Evolutionary conservation across 768 basidiomycete genomes (phyloP).

Genomic region (Leucosporidium yakuticum): DNA sequence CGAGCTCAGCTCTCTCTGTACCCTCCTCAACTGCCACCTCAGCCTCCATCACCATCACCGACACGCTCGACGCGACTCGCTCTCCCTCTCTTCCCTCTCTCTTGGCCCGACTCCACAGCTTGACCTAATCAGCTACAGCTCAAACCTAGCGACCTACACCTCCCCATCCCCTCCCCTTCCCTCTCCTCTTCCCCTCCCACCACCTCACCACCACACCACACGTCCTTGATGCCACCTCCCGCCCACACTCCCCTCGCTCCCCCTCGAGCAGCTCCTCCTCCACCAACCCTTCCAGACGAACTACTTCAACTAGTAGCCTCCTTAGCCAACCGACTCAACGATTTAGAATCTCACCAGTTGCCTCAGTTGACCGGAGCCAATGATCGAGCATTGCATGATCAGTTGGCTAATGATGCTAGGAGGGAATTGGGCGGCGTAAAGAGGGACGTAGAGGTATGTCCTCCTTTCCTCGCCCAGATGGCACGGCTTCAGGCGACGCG

Average conservation of each 20-base stretch:
- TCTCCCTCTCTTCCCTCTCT: neutral
- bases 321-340: conserved; percentile 55
- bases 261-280: neutral
- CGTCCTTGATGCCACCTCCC: neutral
- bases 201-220: neutral
- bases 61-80: neutral
- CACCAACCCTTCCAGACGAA: conserved; percentile 11
- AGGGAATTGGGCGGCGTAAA: conserved; percentile 64
- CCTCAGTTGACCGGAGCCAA: conserved; percentile 64
- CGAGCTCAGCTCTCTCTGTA: too few species aligned
- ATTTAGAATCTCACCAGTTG: conserved; percentile 65
- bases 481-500: too few species aligned
- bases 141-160: neutral
- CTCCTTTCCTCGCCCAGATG: neutral
- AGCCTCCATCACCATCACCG: too few species aligned
- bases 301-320: conserved; percentile 7
- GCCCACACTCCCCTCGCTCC: neutral
- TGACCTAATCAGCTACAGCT: neutral
- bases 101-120: neutral
- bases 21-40: too few species aligned
- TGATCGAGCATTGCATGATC: conserved; percentile 71
- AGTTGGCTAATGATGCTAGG: conserved; percentile 65
- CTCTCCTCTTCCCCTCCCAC: neutral
- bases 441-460: conserved; percentile 61
- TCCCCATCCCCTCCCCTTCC: neutral